These are phyloP conservation scores for Solanum tarijense DNA, from an alignment of 257 asterid genomes.

Conservation along the genomic window DNA sequence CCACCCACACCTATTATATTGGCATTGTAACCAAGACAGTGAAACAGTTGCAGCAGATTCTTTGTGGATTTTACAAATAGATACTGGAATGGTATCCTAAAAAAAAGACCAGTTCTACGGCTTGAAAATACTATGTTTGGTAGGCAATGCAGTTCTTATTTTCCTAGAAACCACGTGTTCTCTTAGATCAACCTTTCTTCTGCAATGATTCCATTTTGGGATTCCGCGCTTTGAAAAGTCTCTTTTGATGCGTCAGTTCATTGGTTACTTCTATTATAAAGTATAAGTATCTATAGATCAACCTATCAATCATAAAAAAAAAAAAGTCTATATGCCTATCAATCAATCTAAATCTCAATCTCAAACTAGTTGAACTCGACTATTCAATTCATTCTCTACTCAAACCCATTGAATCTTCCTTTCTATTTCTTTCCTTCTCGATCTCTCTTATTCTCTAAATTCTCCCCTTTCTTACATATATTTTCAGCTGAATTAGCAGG, in stretches of 20 bases:
- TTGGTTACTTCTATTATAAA: background rate
- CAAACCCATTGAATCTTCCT: background rate
- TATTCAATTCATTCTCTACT: background rate
- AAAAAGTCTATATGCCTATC: background rate
- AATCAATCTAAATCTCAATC: background rate
- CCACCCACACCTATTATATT: conserved; percentile 36
- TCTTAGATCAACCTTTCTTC: background rate
- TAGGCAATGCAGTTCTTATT: background rate
- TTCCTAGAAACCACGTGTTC: background rate
- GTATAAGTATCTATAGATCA: background rate
- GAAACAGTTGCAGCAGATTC: conserved; percentile 31
- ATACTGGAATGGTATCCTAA: conserved; percentile 29
- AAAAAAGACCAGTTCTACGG: conserved; percentile 9
- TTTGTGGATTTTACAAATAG: conserved; percentile 39
- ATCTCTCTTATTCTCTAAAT: background rate
- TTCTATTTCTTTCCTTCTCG: background rate
- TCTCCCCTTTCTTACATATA: background rate
- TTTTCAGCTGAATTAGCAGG: background rate
- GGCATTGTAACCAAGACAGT: conserved; percentile 47
- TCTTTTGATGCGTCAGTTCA: background rate
- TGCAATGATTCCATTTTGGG: no score
- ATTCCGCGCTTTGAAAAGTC: no score
- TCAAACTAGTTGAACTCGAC: background rate
- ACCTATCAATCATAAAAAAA: background rate
- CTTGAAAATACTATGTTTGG: background rate